Evolutionary conservation across 352 stramenopile genomes (phyloP), one percentile per base, ranked within the genome.

Genomic region (Pythium rishiriense): DNA sequence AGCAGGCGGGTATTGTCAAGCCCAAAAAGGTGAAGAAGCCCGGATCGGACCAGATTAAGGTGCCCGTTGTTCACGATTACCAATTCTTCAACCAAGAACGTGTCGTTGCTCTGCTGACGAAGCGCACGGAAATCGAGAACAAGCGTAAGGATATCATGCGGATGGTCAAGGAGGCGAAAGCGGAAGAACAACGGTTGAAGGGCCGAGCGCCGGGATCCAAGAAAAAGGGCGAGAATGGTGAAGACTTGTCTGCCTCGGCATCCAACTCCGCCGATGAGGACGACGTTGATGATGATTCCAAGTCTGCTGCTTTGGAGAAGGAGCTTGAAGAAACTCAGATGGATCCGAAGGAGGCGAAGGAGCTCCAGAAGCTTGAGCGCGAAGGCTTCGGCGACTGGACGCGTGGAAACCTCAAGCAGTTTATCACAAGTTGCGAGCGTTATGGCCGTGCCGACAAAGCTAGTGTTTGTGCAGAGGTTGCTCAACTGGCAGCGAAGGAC

Each of bases 311-410:
- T 1, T 76, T 96, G 28, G 87, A 97, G 65, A 88, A 89, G 51
- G 87, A 96, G 66, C 59, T 96, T 4, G 77, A 87, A 15, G 78
- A 90, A 48, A 87, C 85, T 9, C 80, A 90, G 55, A 83, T 97
- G 81, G 75, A 88, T 10, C 46, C 77, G 15, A 73, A 78, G 2
- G 85, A 95, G 61, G 76, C 68, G 9, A 79, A 81, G 42, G 84
- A 90, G 58, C 64, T 96, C 48, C 82, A 91, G 37, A 72, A 68
- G 17, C 74, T 96, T 8, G 88, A 96, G 59, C 78, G 78, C 15
- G 81, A 98, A 37, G 96, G 94, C 54, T 99, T 99, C 75, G 91
- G 92, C 4, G 95, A 99, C 70, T 99, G 97, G 97, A 98, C 81
- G 3, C 81, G 89, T 4, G 88, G 87, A 28, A 83, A 97, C 58